phyloP scores from a whole-genome alignment of 352 stramenopile species.

The Blastocystis hominis region DNA sequence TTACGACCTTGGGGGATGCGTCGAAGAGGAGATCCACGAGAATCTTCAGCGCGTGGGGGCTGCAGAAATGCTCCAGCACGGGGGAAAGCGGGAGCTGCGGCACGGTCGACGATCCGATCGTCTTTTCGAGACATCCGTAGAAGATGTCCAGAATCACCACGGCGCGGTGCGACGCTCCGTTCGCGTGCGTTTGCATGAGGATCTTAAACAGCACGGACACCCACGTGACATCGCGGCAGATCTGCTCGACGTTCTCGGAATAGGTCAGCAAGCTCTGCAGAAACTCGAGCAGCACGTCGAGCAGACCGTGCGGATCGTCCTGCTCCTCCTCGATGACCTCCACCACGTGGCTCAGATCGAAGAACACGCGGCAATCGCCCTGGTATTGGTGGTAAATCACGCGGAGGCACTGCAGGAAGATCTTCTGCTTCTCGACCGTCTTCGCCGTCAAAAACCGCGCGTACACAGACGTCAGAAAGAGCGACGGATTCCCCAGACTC shows the following conservation, averaged over 20 bases:
- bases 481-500: background rate
- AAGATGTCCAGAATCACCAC: background rate
- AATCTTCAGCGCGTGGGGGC: background rate
- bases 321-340: background rate
- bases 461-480: conserved; percentile 32
- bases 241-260: background rate
- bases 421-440: background rate
- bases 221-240: background rate
- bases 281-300: background rate
- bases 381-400: background rate
- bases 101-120: background rate
- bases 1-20: background rate
- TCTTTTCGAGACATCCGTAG: background rate
- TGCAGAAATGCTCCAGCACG: background rate
- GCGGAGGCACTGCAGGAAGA: conserved; percentile 24
- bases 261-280: background rate
- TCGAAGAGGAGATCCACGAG: conserved; percentile 1
- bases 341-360: background rate
- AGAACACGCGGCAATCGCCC: background rate
- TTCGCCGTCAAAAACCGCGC: background rate
- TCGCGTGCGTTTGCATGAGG: background rate
- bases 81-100: background rate
- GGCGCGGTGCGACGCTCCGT: background rate
- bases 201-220: background rate
- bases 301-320: background rate